Base-by-base conservation (phyloP, 1,139 yeast species). In the Blastobotrys serpentis region DNA sequence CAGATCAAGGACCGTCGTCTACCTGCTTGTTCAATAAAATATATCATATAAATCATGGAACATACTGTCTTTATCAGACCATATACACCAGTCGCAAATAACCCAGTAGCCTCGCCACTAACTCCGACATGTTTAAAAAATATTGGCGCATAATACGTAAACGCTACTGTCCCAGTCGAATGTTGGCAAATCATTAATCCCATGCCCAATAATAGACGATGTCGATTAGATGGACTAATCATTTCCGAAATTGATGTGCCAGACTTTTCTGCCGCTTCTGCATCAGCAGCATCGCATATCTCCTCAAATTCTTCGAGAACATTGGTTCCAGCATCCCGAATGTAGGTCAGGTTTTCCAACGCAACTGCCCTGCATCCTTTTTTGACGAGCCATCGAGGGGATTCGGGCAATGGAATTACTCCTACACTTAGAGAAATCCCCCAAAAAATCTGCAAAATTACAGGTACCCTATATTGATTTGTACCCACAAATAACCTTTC, bases 61-160 rank as follows among this genome's bases (percentile, higher is more conserved):
- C 78, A 73, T 34, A 73, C 64, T 18, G 75, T 55, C 22, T 77
- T 76, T 57, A 76, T 76, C 42, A 75, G 63, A 42, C 78, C 75
- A n/a, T 77, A 72, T 50, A 75, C 74, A 32, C 76, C 78, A 62
- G 83, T 64, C 47, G 71, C 71, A 44, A 73, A 53, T 57, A 73
- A 72, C 46, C 69, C 69, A 53, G 76, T 72, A 2, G 59, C 21
- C 55, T 80, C 77, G 44, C 82, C 78, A 47, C 71, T 26, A 49
- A 74, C 66, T n/a, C 74, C 67, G 40, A 57, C 66, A 58, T 73
- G 68, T 56, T 68, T 32, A 47, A 54, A 53, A 60, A 82, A 73
- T 52, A 75, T 80, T 6, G 79, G 77, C 52, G 81, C 73, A 58
- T 81, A 82, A 69, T 78, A 81, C 1, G 54, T 52, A 32, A 53